A percentile compares a stretch with the other conserved stretches of the same genome.
These are phyloP conservation scores for Ceratobasidium sp. DNA, from an alignment of 1,284 basidiomycete genomes.

Conservation along the genomic window DNA sequence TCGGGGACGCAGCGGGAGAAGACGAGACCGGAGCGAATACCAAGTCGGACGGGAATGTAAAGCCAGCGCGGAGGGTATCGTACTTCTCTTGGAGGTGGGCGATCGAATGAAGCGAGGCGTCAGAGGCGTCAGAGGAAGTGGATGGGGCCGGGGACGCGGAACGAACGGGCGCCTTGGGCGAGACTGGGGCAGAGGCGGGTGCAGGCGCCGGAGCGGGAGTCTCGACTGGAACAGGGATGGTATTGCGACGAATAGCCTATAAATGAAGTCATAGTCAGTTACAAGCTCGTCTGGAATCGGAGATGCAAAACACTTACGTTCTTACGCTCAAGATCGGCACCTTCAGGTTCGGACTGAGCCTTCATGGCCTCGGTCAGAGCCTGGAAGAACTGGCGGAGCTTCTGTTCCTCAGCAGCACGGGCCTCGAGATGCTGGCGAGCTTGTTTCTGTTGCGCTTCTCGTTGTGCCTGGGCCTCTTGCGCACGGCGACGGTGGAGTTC, in stretches of 20 bases:
- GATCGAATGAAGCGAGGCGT: slow-evolving; percentile 38
- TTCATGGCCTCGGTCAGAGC: slow-evolving; percentile 4
- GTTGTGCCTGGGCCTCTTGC: slow-evolving; percentile 18
- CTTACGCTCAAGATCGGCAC: slow-evolving; percentile 29
- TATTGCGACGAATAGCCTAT: slow-evolving; percentile 15
- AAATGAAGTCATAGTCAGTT: slow-evolving; percentile 21
- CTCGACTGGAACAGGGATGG: not conserved
- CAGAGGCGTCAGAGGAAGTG: slow-evolving; percentile 20
- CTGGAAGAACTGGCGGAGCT: slow-evolving; percentile 20
- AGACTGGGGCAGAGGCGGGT: not conserved
- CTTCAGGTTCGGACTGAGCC: not conserved
- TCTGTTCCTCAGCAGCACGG: slow-evolving; percentile 23
- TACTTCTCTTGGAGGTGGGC: slow-evolving; percentile 39
- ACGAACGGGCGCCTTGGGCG: not conserved
- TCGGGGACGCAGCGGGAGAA: slow-evolving; percentile 44
- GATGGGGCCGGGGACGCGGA: slow-evolving; percentile 21
- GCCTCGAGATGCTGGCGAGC: slow-evolving; percentile 23
- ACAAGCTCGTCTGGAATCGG: not conserved
- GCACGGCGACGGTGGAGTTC: slow-evolving; percentile 14
- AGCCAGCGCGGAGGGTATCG: slow-evolving; percentile 33
- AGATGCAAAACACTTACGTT: slow-evolving; percentile 1
- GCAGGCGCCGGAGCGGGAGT: not conserved
- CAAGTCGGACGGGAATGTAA: slow-evolving; percentile 38
- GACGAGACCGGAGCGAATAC: slow-evolving; percentile 29
- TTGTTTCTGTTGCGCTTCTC: slow-evolving; percentile 5